A percentile compares a stretch with the other conserved stretches of the same genome.
Conservation (phyloP, 306 rosid species). For the Erythrophleum fordii region DNA sequence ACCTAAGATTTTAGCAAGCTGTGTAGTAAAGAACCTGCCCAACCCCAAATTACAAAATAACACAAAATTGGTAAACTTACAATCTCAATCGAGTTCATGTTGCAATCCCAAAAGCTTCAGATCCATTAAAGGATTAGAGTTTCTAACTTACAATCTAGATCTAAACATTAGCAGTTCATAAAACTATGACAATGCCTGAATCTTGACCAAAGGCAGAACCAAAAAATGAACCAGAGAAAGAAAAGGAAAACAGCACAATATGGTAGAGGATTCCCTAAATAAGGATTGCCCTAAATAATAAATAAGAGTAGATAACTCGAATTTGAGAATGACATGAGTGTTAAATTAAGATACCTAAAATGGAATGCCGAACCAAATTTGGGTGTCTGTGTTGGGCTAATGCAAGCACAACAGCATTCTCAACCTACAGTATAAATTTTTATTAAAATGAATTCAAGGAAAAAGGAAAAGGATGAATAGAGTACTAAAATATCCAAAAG, state of each 20-base stretch:
- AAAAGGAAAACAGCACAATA: neutral
- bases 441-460: conserved; percentile 17
- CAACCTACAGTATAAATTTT: conserved; percentile 60
- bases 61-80: neutral
- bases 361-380: conserved; percentile 64
- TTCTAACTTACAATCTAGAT: neutral
- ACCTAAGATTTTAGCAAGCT: neutral
- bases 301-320: neutral
- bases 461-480: neutral
- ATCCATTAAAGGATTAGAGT: neutral
- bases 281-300: neutral
- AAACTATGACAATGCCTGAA: neutral
- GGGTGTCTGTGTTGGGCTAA: conserved; percentile 76
- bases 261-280: neutral
- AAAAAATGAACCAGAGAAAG: conserved; percentile 1
- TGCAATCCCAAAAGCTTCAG: neutral
- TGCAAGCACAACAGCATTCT: conserved; percentile 91
- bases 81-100: neutral
- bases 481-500: neutral
- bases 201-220: neutral
- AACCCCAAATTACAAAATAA: neutral
- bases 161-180: neutral
- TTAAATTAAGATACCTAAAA: conserved; percentile 51
- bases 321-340: neutral
- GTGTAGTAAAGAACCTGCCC: neutral